Percentiles rank a stretch among this genome's conserved stretches.
Evolutionary conservation across 129 eudicot species (phyloP).

Genomic region (Helichrysum umbraculigerum): DNA sequence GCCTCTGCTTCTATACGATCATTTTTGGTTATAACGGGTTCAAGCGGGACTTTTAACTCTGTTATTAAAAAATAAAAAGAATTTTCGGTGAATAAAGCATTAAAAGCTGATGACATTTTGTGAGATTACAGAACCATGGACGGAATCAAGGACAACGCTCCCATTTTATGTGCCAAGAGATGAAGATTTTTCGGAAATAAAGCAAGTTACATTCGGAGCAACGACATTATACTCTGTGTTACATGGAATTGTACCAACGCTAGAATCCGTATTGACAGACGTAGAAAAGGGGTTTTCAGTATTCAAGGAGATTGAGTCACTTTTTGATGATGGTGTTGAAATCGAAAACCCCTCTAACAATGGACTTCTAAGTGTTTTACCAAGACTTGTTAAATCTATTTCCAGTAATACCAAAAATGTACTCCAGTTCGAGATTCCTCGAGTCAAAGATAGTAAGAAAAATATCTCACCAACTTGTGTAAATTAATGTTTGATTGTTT

Average conservation of each 20-base stretch:
- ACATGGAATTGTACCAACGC: conserved; percentile 47
- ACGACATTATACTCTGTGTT: conserved; percentile 50
- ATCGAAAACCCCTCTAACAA: not conserved
- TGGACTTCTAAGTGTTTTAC: conserved; percentile 33
- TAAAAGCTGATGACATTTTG: not conserved
- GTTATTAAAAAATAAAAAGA: no score
- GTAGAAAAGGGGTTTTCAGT: conserved; percentile 41
- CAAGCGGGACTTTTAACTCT: no score
- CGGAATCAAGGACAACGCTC: conserved; percentile 49
- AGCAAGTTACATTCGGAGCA: conserved; percentile 46
- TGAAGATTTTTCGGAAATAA: conserved; percentile 70
- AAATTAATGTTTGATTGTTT: not conserved
- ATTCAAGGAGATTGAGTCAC: conserved; percentile 56
- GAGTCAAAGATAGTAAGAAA: conserved; percentile 49
- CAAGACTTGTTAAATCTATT: conserved; percentile 47
- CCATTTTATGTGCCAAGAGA: conserved; percentile 73
- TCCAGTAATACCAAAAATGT: conserved; percentile 10
- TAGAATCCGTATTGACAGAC: conserved; percentile 32
- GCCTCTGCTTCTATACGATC: no score
- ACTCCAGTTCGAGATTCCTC: conserved; percentile 63
- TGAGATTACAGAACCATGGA: conserved; percentile 47
- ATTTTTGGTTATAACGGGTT: no score
- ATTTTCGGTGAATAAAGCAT: no score
- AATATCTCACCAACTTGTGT: not conserved
- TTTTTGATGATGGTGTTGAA: conserved; percentile 55